Conservation (phyloP, 179 eudicot genomes). For the Drosera spatulata region DNA sequence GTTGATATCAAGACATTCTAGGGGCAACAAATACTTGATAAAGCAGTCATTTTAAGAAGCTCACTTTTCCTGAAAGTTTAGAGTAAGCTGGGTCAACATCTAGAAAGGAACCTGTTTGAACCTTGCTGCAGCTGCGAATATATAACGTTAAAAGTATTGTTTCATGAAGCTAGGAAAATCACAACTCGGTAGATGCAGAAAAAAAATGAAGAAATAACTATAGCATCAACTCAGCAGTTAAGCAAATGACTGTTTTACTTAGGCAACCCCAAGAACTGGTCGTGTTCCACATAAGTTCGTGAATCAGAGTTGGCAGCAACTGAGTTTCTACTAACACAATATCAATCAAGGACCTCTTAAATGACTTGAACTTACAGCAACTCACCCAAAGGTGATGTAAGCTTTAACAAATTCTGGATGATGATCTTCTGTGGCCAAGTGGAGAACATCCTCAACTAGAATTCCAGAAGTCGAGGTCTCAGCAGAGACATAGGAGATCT, state of each 20-base stretch:
- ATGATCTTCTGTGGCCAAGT: conserved; percentile 53
- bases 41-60: conserved; percentile 4
- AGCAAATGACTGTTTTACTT: background rate
- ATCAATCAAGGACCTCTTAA: background rate
- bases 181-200: background rate
- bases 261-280: background rate
- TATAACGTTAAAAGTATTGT: conserved; percentile 4
- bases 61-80: conserved; percentile 46
- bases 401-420: conserved; percentile 53
- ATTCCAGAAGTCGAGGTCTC: conserved; percentile 79
- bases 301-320: background rate
- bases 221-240: background rate
- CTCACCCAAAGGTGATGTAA: conserved; percentile 75
- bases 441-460: conserved; percentile 76
- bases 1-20: background rate
- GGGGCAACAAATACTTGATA: background rate
- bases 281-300: background rate
- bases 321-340: background rate
- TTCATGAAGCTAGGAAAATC: background rate
- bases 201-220: background rate
- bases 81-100: conserved; percentile 83
- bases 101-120: conserved; percentile 85
- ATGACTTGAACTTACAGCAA: conserved; percentile 1
- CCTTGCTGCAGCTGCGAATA: conserved; percentile 68
- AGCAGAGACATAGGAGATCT: conserved; percentile 59